Evolutionary conservation across 73 alveolate genomes (phyloP).

Genomic region (Uronychia binucleata): DNA sequence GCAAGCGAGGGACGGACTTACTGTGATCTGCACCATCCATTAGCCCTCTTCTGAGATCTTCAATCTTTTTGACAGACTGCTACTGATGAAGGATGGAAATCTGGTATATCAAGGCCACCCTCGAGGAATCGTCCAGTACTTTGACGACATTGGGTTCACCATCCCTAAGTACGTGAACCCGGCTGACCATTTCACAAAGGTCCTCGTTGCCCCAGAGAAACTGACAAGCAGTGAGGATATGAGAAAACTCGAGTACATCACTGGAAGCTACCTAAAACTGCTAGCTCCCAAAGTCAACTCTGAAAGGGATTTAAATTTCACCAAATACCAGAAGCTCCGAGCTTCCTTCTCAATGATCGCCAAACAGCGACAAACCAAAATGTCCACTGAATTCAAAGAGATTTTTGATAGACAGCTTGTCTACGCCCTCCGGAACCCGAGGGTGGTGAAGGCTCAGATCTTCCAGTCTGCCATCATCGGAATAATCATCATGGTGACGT

Average conservation of each 20-base stretch:
- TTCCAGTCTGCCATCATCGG: conserved; percentile 27
- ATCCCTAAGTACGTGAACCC: conserved; percentile 72
- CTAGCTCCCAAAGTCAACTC: neutral
- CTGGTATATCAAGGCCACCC: conserved; percentile 36
- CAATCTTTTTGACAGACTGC: conserved; percentile 34
- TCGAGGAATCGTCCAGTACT: conserved; percentile 2
- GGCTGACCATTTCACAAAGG: conserved; percentile 61
- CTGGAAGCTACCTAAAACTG: neutral
- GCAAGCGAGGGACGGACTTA: conserved; percentile 46
- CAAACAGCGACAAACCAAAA: conserved; percentile 14
- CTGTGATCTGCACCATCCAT: conserved; percentile 58
- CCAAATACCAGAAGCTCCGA: conserved; percentile 16
- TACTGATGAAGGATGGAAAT: conserved; percentile 44
- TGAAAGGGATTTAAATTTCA: neutral
- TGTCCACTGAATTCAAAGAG: conserved; percentile 19
- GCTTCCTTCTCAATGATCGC: conserved; percentile 23
- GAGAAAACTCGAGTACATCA: neutral
- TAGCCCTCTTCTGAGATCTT: conserved; percentile 54
- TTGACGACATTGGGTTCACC: conserved; percentile 26
- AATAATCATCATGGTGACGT: conserved; percentile 8
- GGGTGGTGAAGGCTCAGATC: conserved; percentile 11
- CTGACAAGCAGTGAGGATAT: neutral
- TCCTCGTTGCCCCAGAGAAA: neutral
- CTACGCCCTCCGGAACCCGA: conserved; percentile 34
- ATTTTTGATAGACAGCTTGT: conserved; percentile 24